A percentile compares a stretch with the other conserved stretches of the same genome.
These are phyloP conservation scores for Metarhizium robertsii DNA, from an alignment of 2,329 filamentous ascomycete genomes.

Conservation along the genomic window DNA sequence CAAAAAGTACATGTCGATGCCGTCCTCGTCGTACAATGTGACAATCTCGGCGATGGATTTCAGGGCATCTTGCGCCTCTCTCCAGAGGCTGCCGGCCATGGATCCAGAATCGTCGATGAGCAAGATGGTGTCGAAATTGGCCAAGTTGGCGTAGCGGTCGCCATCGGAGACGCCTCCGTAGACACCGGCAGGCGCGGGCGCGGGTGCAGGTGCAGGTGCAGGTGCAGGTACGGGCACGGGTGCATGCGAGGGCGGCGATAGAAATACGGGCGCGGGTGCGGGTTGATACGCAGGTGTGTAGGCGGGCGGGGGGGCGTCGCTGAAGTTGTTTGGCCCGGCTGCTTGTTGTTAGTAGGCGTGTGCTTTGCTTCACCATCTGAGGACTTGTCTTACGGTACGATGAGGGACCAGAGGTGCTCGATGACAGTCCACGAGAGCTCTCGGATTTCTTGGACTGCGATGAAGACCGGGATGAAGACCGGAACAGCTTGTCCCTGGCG, in stretches of 20 bases:
- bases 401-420: background rate
- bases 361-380: too few species aligned
- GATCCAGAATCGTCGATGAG: conserved; percentile 87
- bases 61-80: conserved; percentile 62
- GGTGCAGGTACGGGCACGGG: background rate
- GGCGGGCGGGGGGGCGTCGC: too few species aligned
- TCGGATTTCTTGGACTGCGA: background rate
- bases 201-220: background rate
- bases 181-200: background rate
- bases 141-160: conserved; percentile 67
- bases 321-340: too few species aligned
- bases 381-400: too few species aligned
- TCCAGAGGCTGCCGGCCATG: conserved; percentile 73
- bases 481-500: background rate
- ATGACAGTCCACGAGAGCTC: background rate
- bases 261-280: too few species aligned
- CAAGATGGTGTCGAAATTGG: conserved; percentile 77
- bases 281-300: too few species aligned
- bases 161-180: conserved; percentile 32
- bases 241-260: background rate
- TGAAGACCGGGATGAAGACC: background rate
- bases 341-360: too few species aligned
- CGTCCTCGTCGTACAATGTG: conserved; percentile 68
- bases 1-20: conserved; percentile 86
- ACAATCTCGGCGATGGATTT: conserved; percentile 72